Conservation (phyloP, 1,139 yeast species). For the Yamadazyma mexicana region DNA sequence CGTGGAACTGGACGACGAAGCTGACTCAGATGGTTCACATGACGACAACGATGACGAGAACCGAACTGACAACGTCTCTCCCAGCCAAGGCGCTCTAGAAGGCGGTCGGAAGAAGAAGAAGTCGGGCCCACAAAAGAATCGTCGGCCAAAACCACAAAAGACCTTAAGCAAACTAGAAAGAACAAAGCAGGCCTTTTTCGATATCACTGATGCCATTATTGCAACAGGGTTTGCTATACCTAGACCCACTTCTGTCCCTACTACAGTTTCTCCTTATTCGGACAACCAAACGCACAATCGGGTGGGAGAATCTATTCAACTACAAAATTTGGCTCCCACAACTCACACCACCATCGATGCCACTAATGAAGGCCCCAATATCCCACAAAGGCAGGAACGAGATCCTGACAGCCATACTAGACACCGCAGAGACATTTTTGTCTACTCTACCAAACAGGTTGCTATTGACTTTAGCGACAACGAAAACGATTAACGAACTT, state of each 20-base stretch:
- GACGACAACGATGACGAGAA: constrained; percentile 6
- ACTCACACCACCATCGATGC: not conserved
- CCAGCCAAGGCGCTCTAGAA: not conserved
- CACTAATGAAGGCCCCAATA: not conserved
- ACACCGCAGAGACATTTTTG: constrained; percentile 47
- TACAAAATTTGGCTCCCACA: constrained; percentile 6
- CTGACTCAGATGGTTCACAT: constrained; percentile 13
- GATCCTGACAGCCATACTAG: constrained; percentile 14
- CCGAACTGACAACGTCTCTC: not conserved
- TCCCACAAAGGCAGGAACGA: not conserved
- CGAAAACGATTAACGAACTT: constrained; percentile 6
- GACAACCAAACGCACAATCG: not conserved
- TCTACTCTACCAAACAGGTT: constrained; percentile 58
- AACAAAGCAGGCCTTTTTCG: constrained; percentile 38
- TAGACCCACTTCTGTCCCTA: constrained; percentile 46
- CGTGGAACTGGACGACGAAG: constrained; percentile 33
- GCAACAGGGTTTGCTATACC: constrained; percentile 65
- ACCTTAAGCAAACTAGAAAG: constrained; percentile 19
- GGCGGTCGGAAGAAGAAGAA: too few species aligned
- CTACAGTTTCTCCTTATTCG: constrained; percentile 8
- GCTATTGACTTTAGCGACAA: constrained; percentile 35
- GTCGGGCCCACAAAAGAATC: too few species aligned
- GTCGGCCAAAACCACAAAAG: not conserved
- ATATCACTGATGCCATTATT: constrained; percentile 54
- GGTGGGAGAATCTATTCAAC: constrained; percentile 2